These are phyloP conservation scores for Globisporangium recalcitrans DNA, from an alignment of 352 stramenopile genomes.

Conservation along the genomic window DNA sequence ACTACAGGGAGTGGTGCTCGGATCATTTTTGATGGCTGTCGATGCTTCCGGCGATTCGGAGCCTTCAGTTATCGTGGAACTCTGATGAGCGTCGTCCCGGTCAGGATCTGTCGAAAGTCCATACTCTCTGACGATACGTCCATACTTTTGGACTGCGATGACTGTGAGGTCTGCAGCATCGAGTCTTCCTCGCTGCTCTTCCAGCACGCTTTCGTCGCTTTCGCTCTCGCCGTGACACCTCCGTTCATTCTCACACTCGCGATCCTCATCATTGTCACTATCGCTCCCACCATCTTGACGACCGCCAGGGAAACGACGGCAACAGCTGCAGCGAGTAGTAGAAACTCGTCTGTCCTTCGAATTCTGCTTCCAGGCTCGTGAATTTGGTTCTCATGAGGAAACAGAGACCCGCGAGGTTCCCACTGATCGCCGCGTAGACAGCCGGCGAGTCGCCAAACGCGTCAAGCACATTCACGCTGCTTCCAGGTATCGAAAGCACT, in stretches of 20 bases:
- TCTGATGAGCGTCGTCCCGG: no score
- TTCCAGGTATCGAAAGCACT: slow-evolving; percentile 17
- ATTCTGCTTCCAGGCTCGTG: slow-evolving; percentile 54
- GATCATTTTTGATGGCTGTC: neutral
- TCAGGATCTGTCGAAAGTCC: neutral
- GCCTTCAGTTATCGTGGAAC: neutral
- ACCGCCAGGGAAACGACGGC: slow-evolving; percentile 40
- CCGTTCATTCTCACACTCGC: neutral
- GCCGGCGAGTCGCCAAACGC: slow-evolving; percentile 42
- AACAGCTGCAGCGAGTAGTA: slow-evolving; percentile 59
- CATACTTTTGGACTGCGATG: slow-evolving; percentile 13
- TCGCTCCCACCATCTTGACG: neutral
- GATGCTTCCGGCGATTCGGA: neutral
- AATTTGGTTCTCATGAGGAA: slow-evolving; percentile 29
- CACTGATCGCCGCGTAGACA: slow-evolving; percentile 28
- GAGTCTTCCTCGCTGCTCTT: slow-evolving; percentile 19
- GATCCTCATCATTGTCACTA: neutral
- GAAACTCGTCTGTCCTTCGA: slow-evolving; percentile 54
- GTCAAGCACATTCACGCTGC: slow-evolving; percentile 28
- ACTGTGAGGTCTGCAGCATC: slow-evolving; percentile 4
- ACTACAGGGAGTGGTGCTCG: neutral
- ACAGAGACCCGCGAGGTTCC: slow-evolving; percentile 21
- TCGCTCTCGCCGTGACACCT: neutral
- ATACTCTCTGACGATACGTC: neutral
- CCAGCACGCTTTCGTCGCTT: slow-evolving; percentile 14